Evolutionary conservation across 1,284 basidiomycete genomes (phyloP).

Genomic region (Tilletia horrida): DNA sequence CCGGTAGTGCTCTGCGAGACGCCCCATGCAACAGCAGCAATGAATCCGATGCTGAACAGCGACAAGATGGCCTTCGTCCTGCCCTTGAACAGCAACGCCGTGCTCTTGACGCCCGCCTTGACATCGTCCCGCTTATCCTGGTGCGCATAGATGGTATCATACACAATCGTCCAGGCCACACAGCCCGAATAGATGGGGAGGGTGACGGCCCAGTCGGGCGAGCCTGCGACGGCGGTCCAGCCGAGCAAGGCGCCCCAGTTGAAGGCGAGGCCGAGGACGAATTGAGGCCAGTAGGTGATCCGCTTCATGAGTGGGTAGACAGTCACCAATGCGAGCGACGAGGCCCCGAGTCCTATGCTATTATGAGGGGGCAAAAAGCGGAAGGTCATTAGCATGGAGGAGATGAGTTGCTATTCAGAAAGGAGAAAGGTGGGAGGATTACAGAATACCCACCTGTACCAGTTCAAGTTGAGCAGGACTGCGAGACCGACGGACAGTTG

Average conservation of each 20-base stretch:
- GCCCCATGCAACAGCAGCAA: constrained; percentile 73
- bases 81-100: constrained; percentile 77
- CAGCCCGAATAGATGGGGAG: constrained; percentile 86
- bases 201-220: constrained; percentile 69
- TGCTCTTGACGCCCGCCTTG: constrained; percentile 83
- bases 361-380: too few species aligned
- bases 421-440: constrained; percentile 9
- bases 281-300: constrained; percentile 93
- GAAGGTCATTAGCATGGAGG: too few species aligned
- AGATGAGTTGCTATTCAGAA: too few species aligned
- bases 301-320: constrained; percentile 98
- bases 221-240: constrained; percentile 86
- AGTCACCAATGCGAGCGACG: constrained; percentile 79
- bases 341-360: constrained; percentile 86
- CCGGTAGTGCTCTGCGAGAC: constrained; percentile 24
- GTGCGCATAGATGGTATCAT: constrained; percentile 97
- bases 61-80: constrained; percentile 73
- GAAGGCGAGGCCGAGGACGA: constrained; percentile 74
- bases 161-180: constrained; percentile 88
- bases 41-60: constrained; percentile 69
- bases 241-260: constrained; percentile 97
- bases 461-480: constrained; percentile 85
- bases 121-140: constrained; percentile 96
- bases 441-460: constrained; percentile 76
- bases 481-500: constrained; percentile 84